Conservation (phyloP, 2,329 filamentous ascomycete species). For the Stagonosporopsis vannaccii region DNA sequence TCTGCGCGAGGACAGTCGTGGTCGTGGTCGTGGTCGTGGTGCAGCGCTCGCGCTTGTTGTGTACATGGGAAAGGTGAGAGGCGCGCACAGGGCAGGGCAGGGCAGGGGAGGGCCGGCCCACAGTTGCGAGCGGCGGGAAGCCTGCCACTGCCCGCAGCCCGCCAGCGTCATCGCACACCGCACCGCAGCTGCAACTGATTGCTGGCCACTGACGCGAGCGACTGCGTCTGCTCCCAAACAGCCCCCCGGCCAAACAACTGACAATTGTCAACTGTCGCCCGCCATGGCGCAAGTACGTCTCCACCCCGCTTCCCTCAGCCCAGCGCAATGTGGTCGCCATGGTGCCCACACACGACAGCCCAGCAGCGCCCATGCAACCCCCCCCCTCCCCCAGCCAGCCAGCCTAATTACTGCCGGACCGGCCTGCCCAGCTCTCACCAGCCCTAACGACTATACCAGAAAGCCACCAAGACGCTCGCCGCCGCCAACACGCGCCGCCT, state of each 20-base stretch:
- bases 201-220: not conserved
- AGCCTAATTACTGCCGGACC: not conserved
- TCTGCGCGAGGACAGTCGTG: conserved; percentile 19
- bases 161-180: conserved; percentile 24
- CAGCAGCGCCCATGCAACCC: not conserved
- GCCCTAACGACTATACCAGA: conserved; percentile 42
- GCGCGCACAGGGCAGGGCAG: conserved; percentile 27
- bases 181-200: conserved; percentile 3
- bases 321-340: not conserved
- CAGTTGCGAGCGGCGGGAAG: conserved; percentile 6
- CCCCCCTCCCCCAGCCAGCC: not conserved
- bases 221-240: not conserved
- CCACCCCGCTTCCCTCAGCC: not conserved
- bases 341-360: not conserved
- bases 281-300: conserved; percentile 37
- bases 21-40: conserved; percentile 18
- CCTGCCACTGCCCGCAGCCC: conserved; percentile 14
- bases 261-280: too few relatives aligned
- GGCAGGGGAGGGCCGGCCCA: too few relatives aligned
- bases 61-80: conserved; percentile 19
- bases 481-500: conserved; percentile 80
- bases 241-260: not conserved
- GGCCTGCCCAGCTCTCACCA: not conserved
- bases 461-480: conserved; percentile 68
- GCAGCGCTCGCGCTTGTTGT: conserved; percentile 38